phyloP scores from a whole-genome alignment of 106 monocot species.

The Phalaenopsis aphrodite region DNA sequence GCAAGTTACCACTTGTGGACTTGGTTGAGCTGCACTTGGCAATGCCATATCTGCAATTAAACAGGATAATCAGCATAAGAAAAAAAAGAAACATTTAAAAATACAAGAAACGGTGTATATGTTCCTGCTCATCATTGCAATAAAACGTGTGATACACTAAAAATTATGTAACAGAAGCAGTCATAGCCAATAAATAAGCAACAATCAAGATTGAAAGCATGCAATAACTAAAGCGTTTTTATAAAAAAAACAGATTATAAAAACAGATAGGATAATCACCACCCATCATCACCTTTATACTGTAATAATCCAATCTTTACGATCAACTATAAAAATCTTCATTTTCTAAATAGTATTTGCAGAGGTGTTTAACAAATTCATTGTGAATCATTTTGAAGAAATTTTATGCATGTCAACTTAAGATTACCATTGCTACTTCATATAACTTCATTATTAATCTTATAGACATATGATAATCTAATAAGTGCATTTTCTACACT shows the following conservation, averaged over 20 bases:
- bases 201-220: neutral
- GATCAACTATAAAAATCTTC: neutral
- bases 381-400: too few relatives aligned
- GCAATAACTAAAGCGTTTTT: neutral
- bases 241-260: too few relatives aligned
- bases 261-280: neutral
- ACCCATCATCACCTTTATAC: neutral
- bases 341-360: neutral
- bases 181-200: neutral
- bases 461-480: too few relatives aligned
- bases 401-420: too few relatives aligned
- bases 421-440: too few relatives aligned
- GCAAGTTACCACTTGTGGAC: slow-evolving; percentile 48
- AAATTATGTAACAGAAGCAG: neutral
- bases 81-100: neutral
- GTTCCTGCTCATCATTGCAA: neutral
- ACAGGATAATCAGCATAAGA: neutral
- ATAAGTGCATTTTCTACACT: too few relatives aligned
- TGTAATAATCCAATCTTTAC: neutral
- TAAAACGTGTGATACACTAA: neutral
- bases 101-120: neutral
- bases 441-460: too few relatives aligned
- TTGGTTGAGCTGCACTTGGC: slow-evolving; percentile 27
- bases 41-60: slow-evolving; percentile 37
- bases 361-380: neutral